phyloP scores from a whole-genome alignment of 305 asterid species.

The Petunia hybrid region DNA sequence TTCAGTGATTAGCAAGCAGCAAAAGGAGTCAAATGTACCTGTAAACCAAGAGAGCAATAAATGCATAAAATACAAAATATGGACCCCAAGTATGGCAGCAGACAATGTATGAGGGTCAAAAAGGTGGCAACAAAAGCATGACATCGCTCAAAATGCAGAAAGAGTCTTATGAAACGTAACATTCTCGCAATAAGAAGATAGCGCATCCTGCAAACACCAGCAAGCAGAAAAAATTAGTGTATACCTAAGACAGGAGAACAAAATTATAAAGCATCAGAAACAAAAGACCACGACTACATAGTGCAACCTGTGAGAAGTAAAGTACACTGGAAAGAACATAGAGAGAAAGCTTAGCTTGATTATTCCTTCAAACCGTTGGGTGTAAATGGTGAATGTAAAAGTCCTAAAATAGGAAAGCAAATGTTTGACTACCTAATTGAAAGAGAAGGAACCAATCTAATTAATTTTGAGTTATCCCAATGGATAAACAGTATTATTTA shows the following conservation, averaged over 20 bases:
- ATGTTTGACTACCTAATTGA: too few species aligned
- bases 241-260: not conserved
- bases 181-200: constrained; percentile 95
- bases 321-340: too few species aligned
- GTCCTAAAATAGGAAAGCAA: too few species aligned
- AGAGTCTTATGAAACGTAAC: constrained; percentile 87
- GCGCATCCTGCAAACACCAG: constrained; percentile 71
- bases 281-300: not conserved
- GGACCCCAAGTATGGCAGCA: constrained; percentile 92
- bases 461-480: too few species aligned
- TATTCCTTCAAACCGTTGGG: too few species aligned
- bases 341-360: too few species aligned
- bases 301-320: not conserved
- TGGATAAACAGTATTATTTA: too few species aligned
- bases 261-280: not conserved
- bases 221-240: not conserved
- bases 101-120: constrained; percentile 85
- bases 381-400: too few species aligned
- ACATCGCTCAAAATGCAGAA: constrained; percentile 77
- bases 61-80: constrained; percentile 87
- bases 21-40: constrained; percentile 51
- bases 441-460: too few species aligned
- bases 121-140: constrained; percentile 94
- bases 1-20: constrained; percentile 10
- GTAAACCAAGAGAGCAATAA: constrained; percentile 90